Conservation (phyloP, 345 rosid species). For the Luvunga scandens region DNA sequence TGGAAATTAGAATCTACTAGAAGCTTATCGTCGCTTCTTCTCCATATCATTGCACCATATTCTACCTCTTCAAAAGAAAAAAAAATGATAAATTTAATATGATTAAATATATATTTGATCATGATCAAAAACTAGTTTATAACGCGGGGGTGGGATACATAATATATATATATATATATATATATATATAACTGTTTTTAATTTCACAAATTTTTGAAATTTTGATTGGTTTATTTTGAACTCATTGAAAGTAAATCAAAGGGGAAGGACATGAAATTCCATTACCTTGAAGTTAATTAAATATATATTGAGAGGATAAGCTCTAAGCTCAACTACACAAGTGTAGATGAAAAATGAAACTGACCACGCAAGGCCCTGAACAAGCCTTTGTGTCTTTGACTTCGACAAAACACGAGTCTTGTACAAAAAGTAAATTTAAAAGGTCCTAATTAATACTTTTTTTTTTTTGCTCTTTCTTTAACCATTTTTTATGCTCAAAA, state of each 20-base stretch:
- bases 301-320: background rate
- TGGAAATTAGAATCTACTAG: background rate
- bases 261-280: background rate
- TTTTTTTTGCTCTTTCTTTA: background rate
- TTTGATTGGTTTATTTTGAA: background rate
- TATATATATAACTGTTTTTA: no score
- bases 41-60: background rate
- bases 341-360: background rate
- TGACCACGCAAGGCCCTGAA: background rate
- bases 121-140: no score
- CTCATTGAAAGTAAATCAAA: background rate
- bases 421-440: slow-evolving; percentile 17
- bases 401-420: slow-evolving; percentile 34
- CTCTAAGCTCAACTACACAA: background rate
- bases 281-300: background rate
- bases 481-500: background rate
- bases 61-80: background rate
- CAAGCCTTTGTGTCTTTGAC: slow-evolving; percentile 28
- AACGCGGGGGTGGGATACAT: no score
- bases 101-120: no score
- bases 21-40: background rate
- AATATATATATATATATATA: no score
- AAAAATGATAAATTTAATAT: no score
- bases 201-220: background rate
- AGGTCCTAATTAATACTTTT: background rate